These are phyloP conservation scores for Nakazawaea sp. DNA, from an alignment of 805 yeast species.

Conservation along the genomic window DNA sequence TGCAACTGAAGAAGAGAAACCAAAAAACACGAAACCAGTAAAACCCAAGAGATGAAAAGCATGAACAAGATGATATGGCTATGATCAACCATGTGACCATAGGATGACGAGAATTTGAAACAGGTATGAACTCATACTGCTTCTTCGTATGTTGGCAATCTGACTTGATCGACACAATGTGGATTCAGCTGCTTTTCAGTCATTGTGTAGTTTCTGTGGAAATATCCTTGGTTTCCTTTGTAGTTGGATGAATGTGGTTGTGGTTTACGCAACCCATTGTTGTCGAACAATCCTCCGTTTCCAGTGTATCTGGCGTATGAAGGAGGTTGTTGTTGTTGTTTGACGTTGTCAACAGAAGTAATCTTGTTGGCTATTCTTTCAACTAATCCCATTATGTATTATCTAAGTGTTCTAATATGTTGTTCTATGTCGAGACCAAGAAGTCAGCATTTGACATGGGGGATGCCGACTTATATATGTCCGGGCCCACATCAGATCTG, in stretches of 20 bases:
- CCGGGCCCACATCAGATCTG: too few species aligned
- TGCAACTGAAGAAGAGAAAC: too few species aligned
- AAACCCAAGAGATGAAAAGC: too few species aligned
- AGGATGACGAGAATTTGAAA: too few species aligned
- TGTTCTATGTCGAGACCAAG: too few species aligned
- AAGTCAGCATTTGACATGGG: too few species aligned
- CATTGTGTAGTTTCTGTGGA: slow-evolving; percentile 1
- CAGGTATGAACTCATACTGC: too few species aligned
- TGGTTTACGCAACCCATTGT: slow-evolving; percentile 6
- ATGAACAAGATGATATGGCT: too few species aligned
- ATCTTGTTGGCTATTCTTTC: slow-evolving; percentile 1
- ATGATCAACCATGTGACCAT: too few species aligned
- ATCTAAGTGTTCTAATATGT: too few species aligned
- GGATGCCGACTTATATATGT: too few species aligned
- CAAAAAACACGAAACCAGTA: too few species aligned
- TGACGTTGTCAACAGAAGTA: background rate
- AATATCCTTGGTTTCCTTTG: slow-evolving; percentile 6
- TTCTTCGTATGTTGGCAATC: slow-evolving; percentile 3
- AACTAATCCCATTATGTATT: slow-evolving; percentile 6
- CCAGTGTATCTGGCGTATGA: slow-evolving; percentile 1
- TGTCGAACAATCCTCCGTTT: slow-evolving; percentile 6
- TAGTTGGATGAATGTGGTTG: slow-evolving; percentile 2
- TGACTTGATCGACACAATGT: background rate
- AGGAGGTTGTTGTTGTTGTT: background rate
- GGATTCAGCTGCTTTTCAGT: slow-evolving; percentile 1